These are phyloP conservation scores for Thielaviopsis euricoi DNA, from an alignment of 2,329 filamentous ascomycete species.

Conservation along the genomic window DNA sequence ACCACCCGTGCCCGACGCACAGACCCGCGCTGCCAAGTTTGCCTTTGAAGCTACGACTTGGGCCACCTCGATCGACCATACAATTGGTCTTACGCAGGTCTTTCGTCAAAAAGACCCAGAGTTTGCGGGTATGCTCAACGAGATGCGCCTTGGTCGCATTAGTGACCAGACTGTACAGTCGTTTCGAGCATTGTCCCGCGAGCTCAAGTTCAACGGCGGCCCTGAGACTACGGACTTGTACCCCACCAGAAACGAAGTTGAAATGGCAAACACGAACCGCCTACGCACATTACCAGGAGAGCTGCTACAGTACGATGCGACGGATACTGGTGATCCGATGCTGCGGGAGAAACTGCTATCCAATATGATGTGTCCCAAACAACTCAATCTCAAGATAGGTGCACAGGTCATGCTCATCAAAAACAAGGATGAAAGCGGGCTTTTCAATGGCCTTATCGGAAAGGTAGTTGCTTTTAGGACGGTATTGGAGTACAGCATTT, in stretches of 20 bases:
- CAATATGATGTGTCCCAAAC: conserved; percentile 85
- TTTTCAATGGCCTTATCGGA: conserved; percentile 89
- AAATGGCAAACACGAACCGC: conserved; percentile 62
- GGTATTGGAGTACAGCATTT: conserved; percentile 21
- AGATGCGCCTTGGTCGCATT: conserved; percentile 83
- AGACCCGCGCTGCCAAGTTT: conserved; percentile 57
- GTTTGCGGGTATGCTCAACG: conserved; percentile 91
- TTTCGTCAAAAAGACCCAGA: conserved; percentile 85
- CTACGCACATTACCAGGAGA: conserved; percentile 58
- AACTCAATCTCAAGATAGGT: conserved; percentile 69
- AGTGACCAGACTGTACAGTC: conserved; percentile 56
- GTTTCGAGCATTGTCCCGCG: conserved; percentile 59
- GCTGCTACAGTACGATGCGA: conserved; percentile 50
- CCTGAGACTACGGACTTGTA: conserved; percentile 71
- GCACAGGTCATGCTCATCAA: conserved; percentile 99
- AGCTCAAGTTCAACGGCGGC: conserved; percentile 54
- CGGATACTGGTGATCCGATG: conserved; percentile 57
- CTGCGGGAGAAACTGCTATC: conserved; percentile 61
- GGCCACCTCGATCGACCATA: conserved; percentile 85
- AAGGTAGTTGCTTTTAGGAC: conserved; percentile 66
- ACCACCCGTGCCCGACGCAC: conserved; percentile 73
- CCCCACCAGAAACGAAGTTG: conserved; percentile 78
- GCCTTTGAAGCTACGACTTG: conserved; percentile 86
- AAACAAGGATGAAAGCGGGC: conserved; percentile 70
- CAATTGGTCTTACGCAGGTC: conserved; percentile 84